These are phyloP conservation scores for Thielaviopsis punctulata DNA, from an alignment of 2,329 filamentous ascomycete species.

Conservation along the genomic window DNA sequence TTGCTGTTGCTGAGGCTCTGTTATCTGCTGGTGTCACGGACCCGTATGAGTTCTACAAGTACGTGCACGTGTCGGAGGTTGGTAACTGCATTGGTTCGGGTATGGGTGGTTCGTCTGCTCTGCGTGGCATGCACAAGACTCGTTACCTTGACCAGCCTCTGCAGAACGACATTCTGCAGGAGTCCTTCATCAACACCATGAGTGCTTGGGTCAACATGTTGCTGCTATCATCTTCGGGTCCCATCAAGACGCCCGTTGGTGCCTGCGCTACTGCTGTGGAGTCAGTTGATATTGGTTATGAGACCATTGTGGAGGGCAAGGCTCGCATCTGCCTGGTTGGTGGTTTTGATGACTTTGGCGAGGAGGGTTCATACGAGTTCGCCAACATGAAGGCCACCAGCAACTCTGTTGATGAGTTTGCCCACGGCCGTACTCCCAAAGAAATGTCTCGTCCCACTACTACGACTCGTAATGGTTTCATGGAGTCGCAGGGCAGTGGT, in stretches of 20 bases:
- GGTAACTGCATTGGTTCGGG: slow-evolving; percentile 97
- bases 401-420: slow-evolving; percentile 93
- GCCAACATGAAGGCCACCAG: slow-evolving; percentile 99
- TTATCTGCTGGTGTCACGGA: slow-evolving; percentile 91
- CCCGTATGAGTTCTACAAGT: slow-evolving; percentile 99
- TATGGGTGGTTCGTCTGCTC: slow-evolving; percentile 84
- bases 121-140: slow-evolving; percentile 97
- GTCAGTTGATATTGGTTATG: slow-evolving; percentile 92
- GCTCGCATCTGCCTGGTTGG: slow-evolving; percentile 93
- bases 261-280: slow-evolving; percentile 95
- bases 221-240: slow-evolving; percentile 85
- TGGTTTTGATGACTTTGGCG: slow-evolving; percentile 97
- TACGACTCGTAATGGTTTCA: slow-evolving; percentile 92
- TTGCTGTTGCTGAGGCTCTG: slow-evolving; percentile 82
- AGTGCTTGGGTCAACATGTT: slow-evolving; percentile 99
- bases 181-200: slow-evolving; percentile 99
- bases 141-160: slow-evolving; percentile 91
- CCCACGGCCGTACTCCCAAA: slow-evolving; percentile 80
- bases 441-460: slow-evolving; percentile 98
- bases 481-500: slow-evolving; percentile 98
- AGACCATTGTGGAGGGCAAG: slow-evolving; percentile 97
- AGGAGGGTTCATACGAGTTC: slow-evolving; percentile 98
- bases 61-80: slow-evolving; percentile 92
- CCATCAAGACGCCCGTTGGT: slow-evolving; percentile 96
- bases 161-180: slow-evolving; percentile 96